Base-by-base conservation (phyloP, 805 yeast species). In the Ogataea paradorogensis region DNA sequence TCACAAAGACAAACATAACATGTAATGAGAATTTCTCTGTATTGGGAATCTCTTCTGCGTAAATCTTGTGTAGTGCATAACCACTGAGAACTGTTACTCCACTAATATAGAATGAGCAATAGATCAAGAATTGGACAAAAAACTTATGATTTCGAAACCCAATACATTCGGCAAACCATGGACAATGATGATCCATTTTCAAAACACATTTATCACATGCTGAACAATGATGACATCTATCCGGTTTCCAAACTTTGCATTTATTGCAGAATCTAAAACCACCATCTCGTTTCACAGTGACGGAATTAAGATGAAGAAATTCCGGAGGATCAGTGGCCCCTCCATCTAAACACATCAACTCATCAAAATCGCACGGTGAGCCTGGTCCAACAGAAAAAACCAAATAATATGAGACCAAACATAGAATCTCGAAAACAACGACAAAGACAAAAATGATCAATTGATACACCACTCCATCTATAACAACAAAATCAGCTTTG, bases 101-200 rank as follows among this genome's bases (percentile, higher is more conserved):
- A 1, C 61, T 42, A 1, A 82, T 59, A 52, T 75, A 80, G 0
- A 73, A 20, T 2, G 78, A 63, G 3, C 77, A 66, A 53, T 81
- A 80, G 6, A 71, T 31, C 38, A 89, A 60, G 55, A 84, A 84
- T 58, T 88, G 95, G 20, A 87, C 59, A 55, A 90, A 91, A 57
- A 69, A 76, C 62, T 88, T 84, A 48, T 85, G 89, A 62, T 91
- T 91, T 21, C 66, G 65, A 62, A 77, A 83, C 0, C 98, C 98
- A 42, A 91, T 76, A 60, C 97, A 90, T 5, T 78, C 70, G 2
- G 95, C 82, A 61, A 89, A 88, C 98, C 98, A 91, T 0, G 97
- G 97, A 48, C 82, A 76, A 55, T 76, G 80, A 48, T 76, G 82
- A 57, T 76, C 82, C 82, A 76, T 76, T 30, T 66, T 52, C 28